phyloP scores from a whole-genome alignment of 2,329 filamentous ascomycete genomes.

The Chalaropsis thielavioides region DNA sequence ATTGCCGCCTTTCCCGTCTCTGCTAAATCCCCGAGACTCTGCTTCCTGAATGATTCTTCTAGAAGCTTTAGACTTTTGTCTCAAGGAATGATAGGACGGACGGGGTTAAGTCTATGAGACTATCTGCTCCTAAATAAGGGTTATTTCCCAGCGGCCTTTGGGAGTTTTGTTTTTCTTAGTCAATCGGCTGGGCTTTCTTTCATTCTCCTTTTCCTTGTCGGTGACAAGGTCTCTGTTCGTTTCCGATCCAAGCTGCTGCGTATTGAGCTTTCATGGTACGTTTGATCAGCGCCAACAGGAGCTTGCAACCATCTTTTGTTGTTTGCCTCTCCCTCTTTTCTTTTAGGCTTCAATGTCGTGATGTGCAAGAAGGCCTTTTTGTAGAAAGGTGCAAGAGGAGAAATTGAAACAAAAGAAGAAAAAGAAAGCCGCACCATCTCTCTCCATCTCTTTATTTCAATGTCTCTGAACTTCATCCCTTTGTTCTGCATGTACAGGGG shows the following conservation, averaged over 20 bases:
- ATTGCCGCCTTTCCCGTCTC: background rate
- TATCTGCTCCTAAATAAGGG: background rate
- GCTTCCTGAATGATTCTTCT: background rate
- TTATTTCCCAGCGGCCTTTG: background rate
- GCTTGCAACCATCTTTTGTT: background rate
- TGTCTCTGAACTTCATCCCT: background rate
- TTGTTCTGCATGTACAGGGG: background rate
- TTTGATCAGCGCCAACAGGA: background rate
- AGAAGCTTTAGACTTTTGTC: background rate
- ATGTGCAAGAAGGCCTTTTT: background rate
- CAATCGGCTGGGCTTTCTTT: background rate
- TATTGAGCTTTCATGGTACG: background rate
- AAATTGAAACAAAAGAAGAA: background rate
- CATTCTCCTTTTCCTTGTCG: background rate
- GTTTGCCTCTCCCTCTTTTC: too few species aligned
- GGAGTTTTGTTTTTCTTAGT: background rate
- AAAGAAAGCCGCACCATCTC: background rate
- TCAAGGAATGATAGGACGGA: background rate
- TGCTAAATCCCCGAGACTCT: background rate
- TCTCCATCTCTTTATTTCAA: background rate
- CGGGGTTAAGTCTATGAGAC: background rate
- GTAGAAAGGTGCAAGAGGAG: background rate
- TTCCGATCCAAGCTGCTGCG: background rate
- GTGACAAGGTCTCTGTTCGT: background rate
- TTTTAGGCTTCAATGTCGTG: background rate